phyloP scores from a whole-genome alignment of 1,139 yeast species.

The Arxiozyma telluris region DNA sequence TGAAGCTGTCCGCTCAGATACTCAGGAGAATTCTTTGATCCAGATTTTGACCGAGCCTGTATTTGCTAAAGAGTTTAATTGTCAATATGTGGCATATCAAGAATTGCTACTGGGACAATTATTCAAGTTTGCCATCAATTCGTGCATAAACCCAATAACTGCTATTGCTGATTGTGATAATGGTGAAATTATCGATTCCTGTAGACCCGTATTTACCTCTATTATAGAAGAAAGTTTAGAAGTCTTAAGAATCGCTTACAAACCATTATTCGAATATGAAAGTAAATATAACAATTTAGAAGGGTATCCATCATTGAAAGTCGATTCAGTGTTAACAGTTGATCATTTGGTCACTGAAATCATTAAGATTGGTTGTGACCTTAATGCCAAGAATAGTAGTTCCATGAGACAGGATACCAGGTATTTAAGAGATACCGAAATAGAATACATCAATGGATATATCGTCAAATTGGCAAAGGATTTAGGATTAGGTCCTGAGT shows the following conservation, averaged over 20 bases:
- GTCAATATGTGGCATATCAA: conserved; percentile 39
- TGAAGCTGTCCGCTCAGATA: conserved; percentile 12
- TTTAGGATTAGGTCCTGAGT: conserved; percentile 21
- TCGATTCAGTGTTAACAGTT: conserved; percentile 33
- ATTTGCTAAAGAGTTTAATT: conserved; percentile 34
- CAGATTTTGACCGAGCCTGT: conserved; percentile 23
- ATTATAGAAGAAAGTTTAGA: conserved; percentile 43
- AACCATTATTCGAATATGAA: conserved; percentile 26
- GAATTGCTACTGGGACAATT: conserved; percentile 56
- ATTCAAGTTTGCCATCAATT: conserved; percentile 68
- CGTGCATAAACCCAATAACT: conserved; percentile 76
- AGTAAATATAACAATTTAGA: conserved; percentile 26
- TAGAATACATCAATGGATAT: conserved; percentile 73
- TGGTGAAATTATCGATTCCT: conserved; percentile 49
- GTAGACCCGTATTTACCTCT: conserved; percentile 35
- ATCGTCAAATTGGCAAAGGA: conserved; percentile 43
- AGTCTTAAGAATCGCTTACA: conserved; percentile 31
- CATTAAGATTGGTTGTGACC: conserved; percentile 40
- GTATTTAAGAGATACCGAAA: conserved; percentile 56
- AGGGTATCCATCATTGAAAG: conserved; percentile 19
- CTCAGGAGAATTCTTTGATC: conserved; percentile 19
- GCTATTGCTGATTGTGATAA: conserved; percentile 68
- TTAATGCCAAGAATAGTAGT: conserved; percentile 54
- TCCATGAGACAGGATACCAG: conserved; percentile 83
- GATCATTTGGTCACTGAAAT: conserved; percentile 38